Percentiles rank a stretch among this genome's conserved stretches.
Evolutionary conservation across 2,329 filamentous ascomycete genomes (phyloP).

Genomic region (Fusarium continuum): DNA sequence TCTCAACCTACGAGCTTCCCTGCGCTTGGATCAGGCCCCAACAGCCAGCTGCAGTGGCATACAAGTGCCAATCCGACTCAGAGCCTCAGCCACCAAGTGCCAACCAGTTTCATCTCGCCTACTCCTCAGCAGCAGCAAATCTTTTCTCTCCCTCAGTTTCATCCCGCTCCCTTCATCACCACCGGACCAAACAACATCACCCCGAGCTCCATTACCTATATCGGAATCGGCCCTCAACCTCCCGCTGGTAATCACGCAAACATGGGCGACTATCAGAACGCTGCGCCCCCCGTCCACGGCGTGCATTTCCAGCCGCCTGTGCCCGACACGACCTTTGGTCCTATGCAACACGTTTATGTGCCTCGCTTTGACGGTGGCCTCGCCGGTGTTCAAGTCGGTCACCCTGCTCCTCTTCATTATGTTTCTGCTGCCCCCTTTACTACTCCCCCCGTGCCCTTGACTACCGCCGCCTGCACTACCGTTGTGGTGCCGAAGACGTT

Average conservation of each 20-base stretch:
- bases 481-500: conserved; percentile 48
- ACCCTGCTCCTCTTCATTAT: conserved; percentile 41
- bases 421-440: conserved; percentile 36
- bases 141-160: conserved; percentile 15
- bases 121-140: conserved; percentile 30
- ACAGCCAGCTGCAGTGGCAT: conserved; percentile 46
- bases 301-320: conserved; percentile 67
- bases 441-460: conserved; percentile 38
- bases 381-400: conserved; percentile 48
- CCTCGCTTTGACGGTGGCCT: conserved; percentile 59
- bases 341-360: conserved; percentile 63
- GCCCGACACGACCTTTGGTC: conserved; percentile 65
- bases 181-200: conserved; percentile 6
- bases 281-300: conserved; percentile 54
- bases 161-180: conserved; percentile 26
- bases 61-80: conserved; percentile 48
- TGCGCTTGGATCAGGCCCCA: conserved; percentile 41
- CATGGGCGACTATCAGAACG: conserved; percentile 54
- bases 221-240: conserved; percentile 38
- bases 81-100: conserved; percentile 44
- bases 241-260: conserved; percentile 41
- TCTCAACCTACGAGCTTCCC: conserved; percentile 42
- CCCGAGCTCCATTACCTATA: conserved; percentile 40
- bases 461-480: conserved; percentile 41
- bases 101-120: conserved; percentile 30